Base-by-base conservation (phyloP, 805 yeast genomes). In the Metschnikowia colocasiae region DNA sequence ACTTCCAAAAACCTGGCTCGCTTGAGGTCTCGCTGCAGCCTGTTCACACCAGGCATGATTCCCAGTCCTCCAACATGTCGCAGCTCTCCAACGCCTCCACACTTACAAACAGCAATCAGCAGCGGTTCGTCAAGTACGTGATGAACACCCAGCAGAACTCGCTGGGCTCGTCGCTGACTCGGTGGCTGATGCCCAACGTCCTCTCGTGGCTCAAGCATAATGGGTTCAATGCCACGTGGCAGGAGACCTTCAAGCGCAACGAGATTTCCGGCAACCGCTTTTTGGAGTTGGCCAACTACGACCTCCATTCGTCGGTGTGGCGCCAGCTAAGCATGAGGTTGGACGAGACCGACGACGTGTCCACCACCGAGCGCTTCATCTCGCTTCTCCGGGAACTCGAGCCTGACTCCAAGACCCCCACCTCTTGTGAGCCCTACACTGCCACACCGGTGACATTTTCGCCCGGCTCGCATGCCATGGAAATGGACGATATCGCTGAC, bases 171-270 rank as follows among this genome's bases (percentile, higher is more conserved):
- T 25, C 35, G 8, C 45, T 41, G 46, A 74, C 72, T 5, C 83
- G 80, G 49, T 89, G 97, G 97, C 80, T 83, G 1, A 67, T 78
- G 52, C 80, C 75, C n/a, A 73, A 85, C 44, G 91, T 89, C 1
- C 49, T 74, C 0, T 61, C 68, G 40, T 90, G 96, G 95, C 71
- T 90, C 22, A 82, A 76, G 6, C 56, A 64, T n/a, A 76, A 89
- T 60, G 74, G 77, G 18, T 90, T 90, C 64, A 84, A 85, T 54
- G 78, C 75, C 3, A 70, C 83, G 12, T 90, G 97, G 97, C 69
- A 77, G n/a, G 77, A 72, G 4, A 76, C 82, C 15, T 85, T 90
- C 63, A 67, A 68, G 34, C 72, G 73, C 36, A 73, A 80, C 50
- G 78, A 79, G 42, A 69, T 90, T 2, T 68, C 74, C 8, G 89